Conservation (phyloP, 148 eudicot species). For the Pouteria glomerata region DNA sequence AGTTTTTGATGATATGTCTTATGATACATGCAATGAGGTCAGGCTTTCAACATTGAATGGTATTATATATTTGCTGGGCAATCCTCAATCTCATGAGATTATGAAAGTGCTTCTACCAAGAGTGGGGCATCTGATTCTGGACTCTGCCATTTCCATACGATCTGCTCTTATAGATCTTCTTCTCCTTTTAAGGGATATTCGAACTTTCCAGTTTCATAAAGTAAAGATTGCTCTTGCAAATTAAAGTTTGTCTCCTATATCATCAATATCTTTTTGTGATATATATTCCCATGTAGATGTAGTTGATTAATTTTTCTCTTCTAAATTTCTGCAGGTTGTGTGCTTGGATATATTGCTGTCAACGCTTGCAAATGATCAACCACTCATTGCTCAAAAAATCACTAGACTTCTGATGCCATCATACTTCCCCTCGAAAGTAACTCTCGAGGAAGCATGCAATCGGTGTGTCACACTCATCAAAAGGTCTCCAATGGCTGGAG, state of each 20-base stretch:
- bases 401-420: conserved; percentile 83
- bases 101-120: conserved; percentile 90
- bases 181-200: conserved; percentile 54
- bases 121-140: conserved; percentile 57
- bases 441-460: conserved; percentile 72
- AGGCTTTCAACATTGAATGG: conserved; percentile 87
- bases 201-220: conserved; percentile 84
- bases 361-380: conserved; percentile 77
- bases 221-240: conserved; percentile 28
- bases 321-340: conserved; percentile 50
- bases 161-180: conserved; percentile 72
- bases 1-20: conserved; percentile 70
- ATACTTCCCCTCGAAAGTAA: conserved; percentile 69
- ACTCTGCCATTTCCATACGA: conserved; percentile 56
- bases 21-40: conserved; percentile 64
- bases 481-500: conserved; percentile 86
- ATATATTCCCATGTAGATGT: background rate
- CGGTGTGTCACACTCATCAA: conserved; percentile 73
- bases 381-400: conserved; percentile 68
- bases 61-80: conserved; percentile 72
- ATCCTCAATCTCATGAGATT: conserved; percentile 91
- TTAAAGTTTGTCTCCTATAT: background rate
- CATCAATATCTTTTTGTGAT: conserved; percentile 6
- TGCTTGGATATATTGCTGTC: conserved; percentile 46
- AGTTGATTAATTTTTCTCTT: background rate